Evolutionary conservation across 768 basidiomycete species (phyloP).

Genomic region (Hygrophoropsis aurantiaca): DNA sequence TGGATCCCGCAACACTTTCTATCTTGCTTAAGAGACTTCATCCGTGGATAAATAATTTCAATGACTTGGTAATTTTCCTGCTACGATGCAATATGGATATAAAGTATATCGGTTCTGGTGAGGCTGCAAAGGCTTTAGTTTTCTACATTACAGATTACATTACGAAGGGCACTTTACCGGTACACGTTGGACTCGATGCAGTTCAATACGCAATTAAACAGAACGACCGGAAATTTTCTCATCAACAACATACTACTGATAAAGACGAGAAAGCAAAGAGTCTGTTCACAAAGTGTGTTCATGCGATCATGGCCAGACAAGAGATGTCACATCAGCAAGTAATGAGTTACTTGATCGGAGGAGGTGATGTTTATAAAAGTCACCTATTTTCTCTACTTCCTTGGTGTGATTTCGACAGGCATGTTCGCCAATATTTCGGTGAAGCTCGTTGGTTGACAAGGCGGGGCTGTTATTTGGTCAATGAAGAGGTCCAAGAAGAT

Average conservation of each 20-base stretch:
- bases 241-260: not conserved
- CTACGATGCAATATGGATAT: constrained; percentile 30
- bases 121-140: constrained; percentile 26
- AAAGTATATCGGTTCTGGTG: constrained; percentile 28
- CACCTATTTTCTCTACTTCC: constrained; percentile 1
- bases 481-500: too few species aligned
- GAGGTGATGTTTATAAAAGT: constrained; percentile 18
- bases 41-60: constrained; percentile 12
- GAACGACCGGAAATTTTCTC: not conserved
- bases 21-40: constrained; percentile 7
- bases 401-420: not conserved
- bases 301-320: constrained; percentile 19
- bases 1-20: constrained; percentile 7
- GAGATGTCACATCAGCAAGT: constrained; percentile 32
- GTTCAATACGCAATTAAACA: constrained; percentile 10
- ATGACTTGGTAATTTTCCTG: constrained; percentile 12
- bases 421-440: too few species aligned
- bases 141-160: constrained; percentile 39
- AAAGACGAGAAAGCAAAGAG: not conserved
- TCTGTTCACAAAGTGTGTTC: constrained; percentile 6
- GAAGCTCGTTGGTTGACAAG: too few species aligned
- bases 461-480: too few species aligned
- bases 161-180: constrained; percentile 23
- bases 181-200: constrained; percentile 14
- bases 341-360: constrained; percentile 24